phyloP scores from a whole-genome alignment of 2,329 filamentous ascomycete genomes.

The Cordyceps farinosa region DNA sequence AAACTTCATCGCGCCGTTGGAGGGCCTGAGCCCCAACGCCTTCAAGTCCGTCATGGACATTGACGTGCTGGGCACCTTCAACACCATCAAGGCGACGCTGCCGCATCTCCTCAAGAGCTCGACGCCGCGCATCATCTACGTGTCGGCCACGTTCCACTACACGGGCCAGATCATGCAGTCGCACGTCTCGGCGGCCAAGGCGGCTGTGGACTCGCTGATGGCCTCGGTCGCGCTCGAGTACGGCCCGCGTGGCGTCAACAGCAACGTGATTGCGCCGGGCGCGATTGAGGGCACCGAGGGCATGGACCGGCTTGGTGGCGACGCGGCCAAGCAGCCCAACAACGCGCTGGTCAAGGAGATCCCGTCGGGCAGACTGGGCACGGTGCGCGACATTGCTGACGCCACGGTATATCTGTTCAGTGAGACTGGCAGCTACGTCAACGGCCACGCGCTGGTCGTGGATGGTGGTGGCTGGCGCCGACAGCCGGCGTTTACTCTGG shows the following conservation, averaged over 20 bases:
- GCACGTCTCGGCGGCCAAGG: conserved; percentile 89
- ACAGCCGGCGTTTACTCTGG: conserved; percentile 44
- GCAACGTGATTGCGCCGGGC: conserved; percentile 85
- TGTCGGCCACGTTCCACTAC: conserved; percentile 90
- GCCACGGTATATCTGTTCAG: conserved; percentile 87
- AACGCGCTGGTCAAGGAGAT: conserved; percentile 44
- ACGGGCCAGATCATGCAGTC: conserved; percentile 79
- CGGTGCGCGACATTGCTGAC: conserved; percentile 84
- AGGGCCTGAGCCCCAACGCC: conserved; percentile 77
- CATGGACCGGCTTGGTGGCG: conserved; percentile 58
- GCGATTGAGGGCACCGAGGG: conserved; percentile 84
- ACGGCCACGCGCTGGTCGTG: conserved; percentile 75
- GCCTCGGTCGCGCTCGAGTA: conserved; percentile 81
- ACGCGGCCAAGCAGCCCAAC: conserved; percentile 27
- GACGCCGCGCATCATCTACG: conserved; percentile 76
- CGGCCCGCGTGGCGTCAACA: conserved; percentile 79
- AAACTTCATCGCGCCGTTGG: conserved; percentile 87
- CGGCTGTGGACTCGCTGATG: conserved; percentile 81
- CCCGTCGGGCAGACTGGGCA: conserved; percentile 73
- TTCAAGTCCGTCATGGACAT: conserved; percentile 97
- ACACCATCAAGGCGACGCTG: conserved; percentile 88
- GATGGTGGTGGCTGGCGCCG: conserved; percentile 59
- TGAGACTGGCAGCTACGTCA: conserved; percentile 81
- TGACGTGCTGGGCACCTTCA: conserved; percentile 88
- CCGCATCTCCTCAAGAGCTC: conserved; percentile 78